Percentiles rank a stretch among this genome's conserved stretches.
Conservation (phyloP, 345 rosid genomes). For the Brassica rapa region DNA sequence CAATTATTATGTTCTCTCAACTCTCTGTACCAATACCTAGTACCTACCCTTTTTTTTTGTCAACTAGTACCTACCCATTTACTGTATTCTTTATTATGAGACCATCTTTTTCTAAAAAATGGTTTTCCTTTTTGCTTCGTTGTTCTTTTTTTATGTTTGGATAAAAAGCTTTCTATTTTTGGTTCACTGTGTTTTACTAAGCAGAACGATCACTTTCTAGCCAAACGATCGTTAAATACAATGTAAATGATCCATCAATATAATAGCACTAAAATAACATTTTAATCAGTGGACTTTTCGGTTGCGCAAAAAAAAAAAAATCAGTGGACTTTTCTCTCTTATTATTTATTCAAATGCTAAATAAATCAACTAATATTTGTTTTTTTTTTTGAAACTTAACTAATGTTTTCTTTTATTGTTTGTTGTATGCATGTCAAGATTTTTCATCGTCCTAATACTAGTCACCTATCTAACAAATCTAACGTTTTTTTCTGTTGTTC, state of each 20-base stretch:
- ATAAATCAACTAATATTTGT: not conserved
- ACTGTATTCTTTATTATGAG: not conserved
- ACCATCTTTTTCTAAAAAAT: not conserved
- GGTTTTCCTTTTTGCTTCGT: not conserved
- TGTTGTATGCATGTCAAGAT: not conserved
- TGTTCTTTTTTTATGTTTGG: not conserved
- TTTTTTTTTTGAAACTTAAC: no score
- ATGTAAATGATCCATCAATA: not conserved
- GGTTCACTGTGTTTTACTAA: not conserved
- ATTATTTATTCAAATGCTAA: not conserved
- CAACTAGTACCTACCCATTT: conserved; percentile 31
- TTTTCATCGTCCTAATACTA: not conserved
- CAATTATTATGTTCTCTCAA: conserved; percentile 19
- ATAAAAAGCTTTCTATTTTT: not conserved
- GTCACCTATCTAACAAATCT: not conserved
- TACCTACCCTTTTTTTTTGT: conserved; percentile 20
- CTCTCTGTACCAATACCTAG: conserved; percentile 27
- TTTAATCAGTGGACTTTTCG: not conserved
- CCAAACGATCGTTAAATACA: not conserved
- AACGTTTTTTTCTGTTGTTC: not conserved
- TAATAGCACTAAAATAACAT: not conserved
- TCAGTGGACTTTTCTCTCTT: no score
- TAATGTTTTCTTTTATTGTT: not conserved
- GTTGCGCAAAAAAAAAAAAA: no score
- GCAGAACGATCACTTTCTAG: not conserved